Base-by-base conservation (phyloP, 2,329 filamentous ascomycete species). In the Fragosphaeria purpurea region DNA sequence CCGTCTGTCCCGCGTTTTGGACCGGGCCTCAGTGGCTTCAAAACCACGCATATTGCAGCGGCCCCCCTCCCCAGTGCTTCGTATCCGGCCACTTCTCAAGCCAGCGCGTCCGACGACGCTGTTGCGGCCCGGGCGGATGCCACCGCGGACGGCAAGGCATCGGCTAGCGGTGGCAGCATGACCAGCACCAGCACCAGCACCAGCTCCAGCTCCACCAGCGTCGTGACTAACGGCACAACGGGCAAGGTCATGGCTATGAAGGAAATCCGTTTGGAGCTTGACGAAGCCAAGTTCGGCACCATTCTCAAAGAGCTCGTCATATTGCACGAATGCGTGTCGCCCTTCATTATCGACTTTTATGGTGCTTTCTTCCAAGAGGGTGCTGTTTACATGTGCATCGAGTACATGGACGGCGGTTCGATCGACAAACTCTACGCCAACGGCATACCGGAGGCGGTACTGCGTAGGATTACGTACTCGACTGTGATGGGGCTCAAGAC, bases 331-430 rank as follows among this genome's bases (percentile, higher is more conserved):
- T 98, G 93, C 62, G 76, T 93, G 4, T 96, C 89, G 2, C 91
- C 93, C 0, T 95, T 91, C 67, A 97, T 98, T 59, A 93, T 98
- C 66, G 91, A 98, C 63, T 98, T 98, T 62, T 98, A 97, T 65
- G 93, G 93, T 1, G 93, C 93, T 5, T 98, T 98, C 66, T 98
- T 96, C 74, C 93, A 98, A 63, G 93, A 98, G 70, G 91, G 93
- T 33, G 93, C 93, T 0, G 93, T 98, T 2, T 98, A 98, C 67
- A 97, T 98, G 66, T 98, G 93, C 69, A 95, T 98, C 66, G 93
- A 98, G 69, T 95, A 89, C 68, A 98, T 98, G 93, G 90, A 98
- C 63, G 93, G 93, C 44, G 93, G 93, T 7, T 97, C 90, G 39
- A 90, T 97, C 62, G 93, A 98, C 73, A 96, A 96, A 67, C 71